phyloP scores from a whole-genome alignment of 2,329 filamentous ascomycete species.

The Meredithiella fracta region DNA sequence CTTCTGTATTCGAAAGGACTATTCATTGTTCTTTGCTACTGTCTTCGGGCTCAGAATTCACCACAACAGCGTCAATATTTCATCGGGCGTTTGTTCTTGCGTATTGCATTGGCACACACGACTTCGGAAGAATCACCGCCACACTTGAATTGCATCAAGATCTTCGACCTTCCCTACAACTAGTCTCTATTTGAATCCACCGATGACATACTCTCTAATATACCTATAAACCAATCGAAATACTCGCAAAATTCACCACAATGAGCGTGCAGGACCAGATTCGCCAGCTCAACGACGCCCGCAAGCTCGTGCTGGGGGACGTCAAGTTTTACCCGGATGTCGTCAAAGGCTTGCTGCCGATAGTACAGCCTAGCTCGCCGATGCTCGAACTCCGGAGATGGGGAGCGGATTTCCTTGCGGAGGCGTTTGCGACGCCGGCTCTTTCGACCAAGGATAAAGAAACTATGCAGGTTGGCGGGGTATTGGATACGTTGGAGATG shows the following conservation, averaged over 20 bases:
- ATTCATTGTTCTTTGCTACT: too few species aligned
- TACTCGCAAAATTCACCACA: background rate
- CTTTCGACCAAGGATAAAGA: constrained; percentile 65
- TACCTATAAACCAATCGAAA: background rate
- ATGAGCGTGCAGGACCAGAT: constrained; percentile 58
- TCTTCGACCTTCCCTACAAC: background rate
- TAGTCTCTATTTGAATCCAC: background rate
- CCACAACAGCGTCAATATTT: background rate
- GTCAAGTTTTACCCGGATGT: constrained; percentile 81
- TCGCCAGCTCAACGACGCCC: constrained; percentile 74
- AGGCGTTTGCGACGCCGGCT: constrained; percentile 87
- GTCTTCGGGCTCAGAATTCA: too few species aligned
- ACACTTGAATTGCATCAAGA: background rate
- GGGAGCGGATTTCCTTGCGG: constrained; percentile 89
- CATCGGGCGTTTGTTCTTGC: background rate
- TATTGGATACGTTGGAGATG: constrained; percentile 59
- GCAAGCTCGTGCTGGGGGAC: constrained; percentile 75
- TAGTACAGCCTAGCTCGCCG: constrained; percentile 54
- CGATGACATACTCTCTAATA: background rate
- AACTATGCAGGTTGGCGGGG: constrained; percentile 50
- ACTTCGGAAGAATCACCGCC: background rate
- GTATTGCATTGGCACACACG: background rate
- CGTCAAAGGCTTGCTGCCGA: constrained; percentile 80
- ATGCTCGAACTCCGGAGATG: constrained; percentile 76
- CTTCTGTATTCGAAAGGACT: background rate